These are phyloP conservation scores for Hypericum androsaemum DNA, from an alignment of 345 rosid species.

Conservation along the genomic window DNA sequence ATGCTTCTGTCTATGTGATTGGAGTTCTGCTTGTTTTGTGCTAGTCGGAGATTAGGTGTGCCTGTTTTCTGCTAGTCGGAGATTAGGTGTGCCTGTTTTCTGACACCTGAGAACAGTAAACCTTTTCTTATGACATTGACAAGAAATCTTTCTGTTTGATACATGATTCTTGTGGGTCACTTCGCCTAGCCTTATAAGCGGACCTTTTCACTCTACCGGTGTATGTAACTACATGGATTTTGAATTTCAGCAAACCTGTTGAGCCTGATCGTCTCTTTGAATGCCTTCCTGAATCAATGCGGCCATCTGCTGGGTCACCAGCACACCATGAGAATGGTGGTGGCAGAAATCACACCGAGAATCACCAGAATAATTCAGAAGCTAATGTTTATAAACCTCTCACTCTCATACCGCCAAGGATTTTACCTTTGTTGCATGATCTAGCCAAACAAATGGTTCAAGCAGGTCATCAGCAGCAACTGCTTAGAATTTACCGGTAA, in stretches of 20 bases:
- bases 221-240: conserved; percentile 7
- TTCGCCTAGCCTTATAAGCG: conserved; percentile 3
- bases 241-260: conserved; percentile 70
- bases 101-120: too few relatives aligned
- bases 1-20: too few relatives aligned
- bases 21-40: too few relatives aligned
- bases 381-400: conserved; percentile 58
- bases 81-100: too few relatives aligned
- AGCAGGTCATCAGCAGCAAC: conserved; percentile 91
- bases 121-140: neutral
- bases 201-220: neutral
- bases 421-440: conserved; percentile 73
- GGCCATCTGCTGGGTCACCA: conserved; percentile 41
- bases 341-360: conserved; percentile 38
- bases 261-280: conserved; percentile 83
- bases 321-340: conserved; percentile 30
- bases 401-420: conserved; percentile 75
- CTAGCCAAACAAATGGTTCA: conserved; percentile 74
- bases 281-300: conserved; percentile 68
- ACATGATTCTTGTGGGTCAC: neutral
- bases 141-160: neutral
- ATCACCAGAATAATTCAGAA: conserved; percentile 42
- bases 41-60: too few relatives aligned
- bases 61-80: too few relatives aligned
- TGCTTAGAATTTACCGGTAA: conserved; percentile 67